phyloP scores from a whole-genome alignment of 1,139 yeast species.

The Yamadazyma sp. region DNA sequence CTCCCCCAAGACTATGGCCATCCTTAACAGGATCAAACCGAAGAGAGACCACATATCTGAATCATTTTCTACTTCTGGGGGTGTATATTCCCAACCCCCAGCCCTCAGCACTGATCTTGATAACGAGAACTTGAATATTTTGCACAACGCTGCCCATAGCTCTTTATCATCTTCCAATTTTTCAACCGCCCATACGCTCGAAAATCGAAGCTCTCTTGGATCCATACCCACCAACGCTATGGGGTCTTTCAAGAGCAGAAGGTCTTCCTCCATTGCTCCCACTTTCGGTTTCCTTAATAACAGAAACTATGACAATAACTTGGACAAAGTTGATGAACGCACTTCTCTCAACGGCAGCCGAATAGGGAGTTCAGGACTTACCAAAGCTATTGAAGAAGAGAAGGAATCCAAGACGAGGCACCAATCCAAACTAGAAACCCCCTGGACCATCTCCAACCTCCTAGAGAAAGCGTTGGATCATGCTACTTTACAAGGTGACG shows the following conservation, averaged over 20 bases:
- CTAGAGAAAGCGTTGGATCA: conserved; percentile 50
- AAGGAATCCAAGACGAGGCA: conserved; percentile 1
- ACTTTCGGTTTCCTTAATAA: conserved; percentile 18
- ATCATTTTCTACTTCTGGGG: background rate
- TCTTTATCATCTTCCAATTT: conserved; percentile 16
- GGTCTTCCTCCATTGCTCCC: conserved; percentile 22
- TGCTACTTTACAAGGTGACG: conserved; percentile 63
- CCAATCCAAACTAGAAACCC: conserved; percentile 10
- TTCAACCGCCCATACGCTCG: conserved; percentile 7
- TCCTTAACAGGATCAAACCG: conserved; percentile 9
- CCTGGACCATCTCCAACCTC: conserved; percentile 36
- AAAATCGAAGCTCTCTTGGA: conserved; percentile 14
- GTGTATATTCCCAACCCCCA: background rate
- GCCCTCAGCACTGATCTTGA: conserved; percentile 27
- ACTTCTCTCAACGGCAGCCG: conserved; percentile 7
- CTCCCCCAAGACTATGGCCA: conserved; percentile 12
- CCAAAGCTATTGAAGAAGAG: conserved; percentile 27
- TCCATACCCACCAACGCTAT: conserved; percentile 12
- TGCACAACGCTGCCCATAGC: conserved; percentile 28
- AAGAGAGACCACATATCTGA: conserved; percentile 10
- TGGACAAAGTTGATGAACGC: conserved; percentile 16
- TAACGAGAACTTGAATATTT: conserved; percentile 40
- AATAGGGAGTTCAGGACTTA: conserved; percentile 26
- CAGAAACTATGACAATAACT: conserved; percentile 12
- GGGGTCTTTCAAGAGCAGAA: conserved; percentile 24